Conservation (phyloP, 257 asterid genomes). For the Jacaranda copaia region DNA sequence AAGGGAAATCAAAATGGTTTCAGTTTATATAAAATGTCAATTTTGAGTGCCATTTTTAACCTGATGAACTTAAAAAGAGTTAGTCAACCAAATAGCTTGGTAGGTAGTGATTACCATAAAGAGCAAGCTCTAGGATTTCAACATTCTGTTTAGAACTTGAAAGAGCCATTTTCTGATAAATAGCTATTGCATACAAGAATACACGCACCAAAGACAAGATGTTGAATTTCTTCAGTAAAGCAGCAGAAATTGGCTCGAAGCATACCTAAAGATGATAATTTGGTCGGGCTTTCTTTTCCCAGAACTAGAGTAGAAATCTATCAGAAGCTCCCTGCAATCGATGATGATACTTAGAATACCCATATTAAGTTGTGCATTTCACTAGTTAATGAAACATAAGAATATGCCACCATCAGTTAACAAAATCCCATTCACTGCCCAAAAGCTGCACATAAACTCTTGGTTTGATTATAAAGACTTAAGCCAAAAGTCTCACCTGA, state of each 20-base stretch:
- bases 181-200: neutral
- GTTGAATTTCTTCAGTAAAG: neutral
- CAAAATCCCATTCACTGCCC: neutral
- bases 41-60: too few species aligned
- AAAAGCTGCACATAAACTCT: neutral
- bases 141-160: neutral
- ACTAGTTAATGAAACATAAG: neutral
- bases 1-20: too few species aligned
- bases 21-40: too few species aligned
- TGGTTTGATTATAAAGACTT: neutral
- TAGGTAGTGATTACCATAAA: neutral
- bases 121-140: neutral
- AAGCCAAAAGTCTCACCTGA: slow-evolving; percentile 55
- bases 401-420: neutral
- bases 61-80: too few species aligned
- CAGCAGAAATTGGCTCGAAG: neutral
- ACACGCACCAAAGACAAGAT: neutral
- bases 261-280: slow-evolving; percentile 83
- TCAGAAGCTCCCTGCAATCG: slow-evolving; percentile 70
- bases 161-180: slow-evolving; percentile 4
- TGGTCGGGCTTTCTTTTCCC: slow-evolving; percentile 86
- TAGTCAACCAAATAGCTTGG: neutral
- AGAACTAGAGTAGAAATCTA: slow-evolving; percentile 79
- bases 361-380: neutral
- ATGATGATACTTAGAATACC: neutral